Evolutionary conservation across 305 asterid genomes (phyloP), one percentile per base, ranked within the genome.

Genomic region (Fraxinus paxiana): DNA sequence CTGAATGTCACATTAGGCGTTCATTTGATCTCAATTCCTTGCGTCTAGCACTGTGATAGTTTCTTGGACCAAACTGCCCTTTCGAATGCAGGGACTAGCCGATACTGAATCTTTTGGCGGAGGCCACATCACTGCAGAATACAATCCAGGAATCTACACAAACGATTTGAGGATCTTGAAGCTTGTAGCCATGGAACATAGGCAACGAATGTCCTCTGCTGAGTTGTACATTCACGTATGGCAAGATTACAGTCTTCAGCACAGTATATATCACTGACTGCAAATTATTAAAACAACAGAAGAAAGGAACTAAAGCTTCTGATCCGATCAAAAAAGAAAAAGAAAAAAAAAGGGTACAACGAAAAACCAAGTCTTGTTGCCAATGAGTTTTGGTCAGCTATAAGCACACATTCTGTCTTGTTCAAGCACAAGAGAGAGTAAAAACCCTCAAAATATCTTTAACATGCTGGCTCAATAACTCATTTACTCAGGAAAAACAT

Each of bases 231-330:
- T 96, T 96, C 80, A 92, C 83, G 17, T 85, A 90, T 28, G 98
- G 98, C 86, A 96, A 74, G 43, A 90, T 87, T 76, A 92, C 90
- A 18, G 94, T 92, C 82, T 83, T 89, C 89, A 94, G 84, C 33
- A 88, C 56, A 26, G 92, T 84, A 28, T 93, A 92, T 77, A 92
- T 77, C 43, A 92, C 75, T 4, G 90, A 76, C 98, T 96, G 95
- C 92, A 93, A 84, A 31, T 31, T 5, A 31, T 69, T 69, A 28
- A 69, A 15, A 22, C 37, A 54, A 54, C 65, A 54, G 26, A 54
- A 17, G 65, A 17, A 54, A 54, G 26, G 26, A 54, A 54, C 65
- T 54, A 38, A 22, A 34, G 77, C 61, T 75, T 30, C 65, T 78
- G 6, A n/a, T 20, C 63, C 41, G 43, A 83, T 79, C 5, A 9